A percentile compares a stretch with the other conserved stretches of the same genome.
Evolutionary conservation across 1,284 basidiomycete genomes (phyloP).

Genomic region (Cutaneotrichosporon sp.): DNA sequence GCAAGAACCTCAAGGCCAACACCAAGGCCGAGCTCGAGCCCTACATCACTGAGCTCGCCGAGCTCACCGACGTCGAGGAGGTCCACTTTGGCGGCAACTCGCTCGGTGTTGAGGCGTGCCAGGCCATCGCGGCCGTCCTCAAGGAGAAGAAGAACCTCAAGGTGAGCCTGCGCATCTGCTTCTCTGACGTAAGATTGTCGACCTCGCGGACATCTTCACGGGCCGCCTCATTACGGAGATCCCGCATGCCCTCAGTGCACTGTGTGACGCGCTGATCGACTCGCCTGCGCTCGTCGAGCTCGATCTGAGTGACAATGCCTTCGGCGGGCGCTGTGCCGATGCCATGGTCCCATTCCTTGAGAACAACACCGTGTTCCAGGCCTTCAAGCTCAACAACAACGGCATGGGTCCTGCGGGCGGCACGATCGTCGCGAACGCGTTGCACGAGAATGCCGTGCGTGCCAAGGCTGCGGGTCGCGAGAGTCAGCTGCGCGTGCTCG

Average conservation of each 20-base stretch:
- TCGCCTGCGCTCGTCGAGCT: slow-evolving; percentile 81
- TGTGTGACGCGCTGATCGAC: slow-evolving; percentile 81
- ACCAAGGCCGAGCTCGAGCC: slow-evolving; percentile 75
- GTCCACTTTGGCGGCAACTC: slow-evolving; percentile 94
- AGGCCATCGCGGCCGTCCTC: slow-evolving; percentile 79
- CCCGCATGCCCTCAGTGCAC: slow-evolving; percentile 79
- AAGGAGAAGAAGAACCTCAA: slow-evolving; percentile 68
- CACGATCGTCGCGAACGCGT: slow-evolving; percentile 76
- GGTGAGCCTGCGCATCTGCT: slow-evolving; percentile 54
- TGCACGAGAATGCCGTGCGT: slow-evolving; percentile 72
- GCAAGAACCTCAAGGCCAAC: slow-evolving; percentile 79
- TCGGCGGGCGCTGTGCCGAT: slow-evolving; percentile 91
- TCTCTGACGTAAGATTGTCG: slow-evolving; percentile 68
- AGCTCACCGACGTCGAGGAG: slow-evolving; percentile 68
- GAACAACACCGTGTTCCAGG: slow-evolving; percentile 72
- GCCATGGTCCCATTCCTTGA: slow-evolving; percentile 88
- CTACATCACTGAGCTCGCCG: slow-evolving; percentile 67
- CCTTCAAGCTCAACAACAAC: slow-evolving; percentile 94
- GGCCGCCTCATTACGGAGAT: slow-evolving; percentile 95
- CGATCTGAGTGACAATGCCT: slow-evolving; percentile 93
- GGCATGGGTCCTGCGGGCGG: slow-evolving; percentile 94
- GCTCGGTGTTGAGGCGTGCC: slow-evolving; percentile 87
- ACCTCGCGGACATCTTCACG: slow-evolving; percentile 98
- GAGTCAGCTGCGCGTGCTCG: slow-evolving; percentile 73
- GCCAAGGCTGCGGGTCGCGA: slow-evolving; percentile 64